Conservation (phyloP, 2,329 filamentous ascomycete genomes). For the Cladosporium sphaerospermum region DNA sequence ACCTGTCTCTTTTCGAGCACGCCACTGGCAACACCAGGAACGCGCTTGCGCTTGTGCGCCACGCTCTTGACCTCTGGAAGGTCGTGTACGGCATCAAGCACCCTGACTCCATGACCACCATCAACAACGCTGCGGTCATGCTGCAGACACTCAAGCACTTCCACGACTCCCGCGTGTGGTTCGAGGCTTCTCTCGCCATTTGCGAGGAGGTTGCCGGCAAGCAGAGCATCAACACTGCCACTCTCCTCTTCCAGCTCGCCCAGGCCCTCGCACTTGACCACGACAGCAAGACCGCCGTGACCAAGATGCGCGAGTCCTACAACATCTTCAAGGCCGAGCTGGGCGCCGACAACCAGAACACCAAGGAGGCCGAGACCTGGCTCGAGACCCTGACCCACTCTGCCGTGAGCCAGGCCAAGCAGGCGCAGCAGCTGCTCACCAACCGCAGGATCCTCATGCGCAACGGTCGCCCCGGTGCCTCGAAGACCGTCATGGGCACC, state of each 20-base stretch:
- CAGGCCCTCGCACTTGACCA: constrained; percentile 94
- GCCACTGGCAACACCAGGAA: constrained; percentile 82
- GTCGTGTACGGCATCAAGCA: constrained; percentile 90
- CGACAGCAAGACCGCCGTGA: constrained; percentile 85
- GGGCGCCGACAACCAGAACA: constrained; percentile 89
- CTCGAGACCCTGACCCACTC: constrained; percentile 93
- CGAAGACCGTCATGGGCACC: constrained; percentile 43
- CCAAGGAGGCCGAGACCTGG: constrained; percentile 96
- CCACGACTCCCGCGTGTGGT: constrained; percentile 92
- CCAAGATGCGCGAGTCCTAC: constrained; percentile 92
- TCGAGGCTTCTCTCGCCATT: constrained; percentile 82
- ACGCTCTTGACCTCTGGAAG: constrained; percentile 94
- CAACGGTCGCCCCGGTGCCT: constrained; percentile 39
- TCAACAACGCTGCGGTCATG: constrained; percentile 99
- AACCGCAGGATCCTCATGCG: constrained; percentile 21
- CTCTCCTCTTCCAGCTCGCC: constrained; percentile 91
- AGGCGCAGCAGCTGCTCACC: constrained; percentile 62
- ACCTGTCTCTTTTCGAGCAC: constrained; percentile 90
- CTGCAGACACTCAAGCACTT: constrained; percentile 92
- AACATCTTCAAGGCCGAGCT: constrained; percentile 88
- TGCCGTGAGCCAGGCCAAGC: constrained; percentile 88
- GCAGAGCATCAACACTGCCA: constrained; percentile 86
- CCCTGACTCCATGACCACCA: constrained; percentile 94
- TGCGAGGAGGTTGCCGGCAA: constrained; percentile 87
- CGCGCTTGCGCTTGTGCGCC: constrained; percentile 82